These are phyloP conservation scores for Yamadazyma siamensis DNA, from an alignment of 1,139 yeast species.

Conservation along the genomic window DNA sequence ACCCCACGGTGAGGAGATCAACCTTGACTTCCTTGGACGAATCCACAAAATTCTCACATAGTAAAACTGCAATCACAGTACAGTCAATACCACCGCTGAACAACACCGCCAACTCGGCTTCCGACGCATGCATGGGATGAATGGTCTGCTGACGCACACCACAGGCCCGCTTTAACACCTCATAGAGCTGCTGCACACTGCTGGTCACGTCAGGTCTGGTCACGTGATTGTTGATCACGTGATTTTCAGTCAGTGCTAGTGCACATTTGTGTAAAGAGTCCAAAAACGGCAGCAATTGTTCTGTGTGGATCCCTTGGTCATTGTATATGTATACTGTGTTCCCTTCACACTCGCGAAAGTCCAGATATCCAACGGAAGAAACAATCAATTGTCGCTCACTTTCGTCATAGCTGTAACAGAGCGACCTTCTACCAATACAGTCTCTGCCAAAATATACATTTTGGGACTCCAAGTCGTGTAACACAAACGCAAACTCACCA, in stretches of 20 bases:
- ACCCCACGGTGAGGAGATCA: slow-evolving; percentile 91
- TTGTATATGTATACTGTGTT: slow-evolving; percentile 41
- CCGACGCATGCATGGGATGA: slow-evolving; percentile 46
- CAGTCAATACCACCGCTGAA: slow-evolving; percentile 97
- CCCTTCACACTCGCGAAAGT: slow-evolving; percentile 51
- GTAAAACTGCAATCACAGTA: slow-evolving; percentile 60
- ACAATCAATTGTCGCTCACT: slow-evolving; percentile 42
- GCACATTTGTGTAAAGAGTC: too few species aligned
- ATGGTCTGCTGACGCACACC: slow-evolving; percentile 53
- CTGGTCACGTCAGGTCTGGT: not conserved
- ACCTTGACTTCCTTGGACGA: slow-evolving; percentile 13
- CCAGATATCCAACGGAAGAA: slow-evolving; percentile 42
- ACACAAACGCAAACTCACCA: slow-evolving; percentile 81
- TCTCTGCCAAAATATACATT: slow-evolving; percentile 80
- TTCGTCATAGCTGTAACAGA: slow-evolving; percentile 39
- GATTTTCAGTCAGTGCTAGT: too few species aligned
- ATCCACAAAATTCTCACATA: slow-evolving; percentile 24
- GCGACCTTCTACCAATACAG: slow-evolving; percentile 73
- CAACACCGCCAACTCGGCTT: slow-evolving; percentile 53
- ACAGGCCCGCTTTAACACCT: slow-evolving; percentile 9
- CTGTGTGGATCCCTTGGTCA: slow-evolving; percentile 10
- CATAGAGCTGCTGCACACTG: slow-evolving; percentile 5
- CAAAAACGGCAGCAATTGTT: not conserved
- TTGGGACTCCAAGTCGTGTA: slow-evolving; percentile 35
- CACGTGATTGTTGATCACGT: too few species aligned